Evolutionary conservation across 176 grass and related monocot genomes (phyloP).

Genomic region (Chrysopogon serrulatus): DNA sequence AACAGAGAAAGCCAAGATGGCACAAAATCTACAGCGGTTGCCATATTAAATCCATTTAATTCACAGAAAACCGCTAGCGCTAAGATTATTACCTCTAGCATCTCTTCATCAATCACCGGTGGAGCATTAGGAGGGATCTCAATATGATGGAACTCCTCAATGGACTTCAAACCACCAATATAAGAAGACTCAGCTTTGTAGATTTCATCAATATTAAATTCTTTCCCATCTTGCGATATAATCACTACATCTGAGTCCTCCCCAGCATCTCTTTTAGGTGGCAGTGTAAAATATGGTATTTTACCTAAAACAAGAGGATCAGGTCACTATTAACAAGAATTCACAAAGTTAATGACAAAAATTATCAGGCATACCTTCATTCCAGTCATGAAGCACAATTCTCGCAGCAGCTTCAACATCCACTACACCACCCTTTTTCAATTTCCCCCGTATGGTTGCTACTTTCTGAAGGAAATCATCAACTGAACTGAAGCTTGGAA

Average conservation of each 20-base stretch:
- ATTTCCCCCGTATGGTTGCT: conserved; percentile 64
- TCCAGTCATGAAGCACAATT: conserved; percentile 96
- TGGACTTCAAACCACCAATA: conserved; percentile 61
- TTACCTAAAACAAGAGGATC: conserved; percentile 53
- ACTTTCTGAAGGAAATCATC: conserved; percentile 95
- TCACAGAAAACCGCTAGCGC: not conserved
- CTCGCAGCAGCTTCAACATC: conserved; percentile 82
- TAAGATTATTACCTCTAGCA: conserved; percentile 45
- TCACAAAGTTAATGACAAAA: not conserved
- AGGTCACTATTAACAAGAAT: not conserved
- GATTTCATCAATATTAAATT: conserved; percentile 78
- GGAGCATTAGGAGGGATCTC: conserved; percentile 74
- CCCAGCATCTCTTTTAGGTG: conserved; percentile 50
- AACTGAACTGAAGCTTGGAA: conserved; percentile 64
- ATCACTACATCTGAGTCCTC: conserved; percentile 54
- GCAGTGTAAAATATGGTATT: conserved; percentile 90
- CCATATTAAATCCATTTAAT: not conserved
- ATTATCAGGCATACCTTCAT: conserved; percentile 52
- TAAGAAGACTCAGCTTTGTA: conserved; percentile 75
- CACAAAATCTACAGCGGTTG: not conserved
- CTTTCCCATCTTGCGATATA: conserved; percentile 63
- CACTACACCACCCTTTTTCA: conserved; percentile 93
- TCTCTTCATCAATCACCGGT: conserved; percentile 59
- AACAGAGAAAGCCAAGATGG: not conserved
- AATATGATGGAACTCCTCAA: conserved; percentile 75